phyloP scores from a whole-genome alignment of 2,329 filamentous ascomycete species.

The Aspergillus transmontanensis region DNA sequence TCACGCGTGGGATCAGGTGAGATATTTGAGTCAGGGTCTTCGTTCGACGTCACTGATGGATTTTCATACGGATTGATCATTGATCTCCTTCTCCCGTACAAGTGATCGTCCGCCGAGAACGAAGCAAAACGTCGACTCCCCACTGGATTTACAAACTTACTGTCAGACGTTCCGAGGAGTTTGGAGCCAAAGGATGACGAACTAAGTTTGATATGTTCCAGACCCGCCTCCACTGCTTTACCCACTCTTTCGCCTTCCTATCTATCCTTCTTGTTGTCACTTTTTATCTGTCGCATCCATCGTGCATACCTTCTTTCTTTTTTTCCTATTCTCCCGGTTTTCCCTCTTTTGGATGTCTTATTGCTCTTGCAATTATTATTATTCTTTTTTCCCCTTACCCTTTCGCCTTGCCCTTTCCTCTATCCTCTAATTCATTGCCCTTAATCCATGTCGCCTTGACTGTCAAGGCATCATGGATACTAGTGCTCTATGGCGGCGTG shows the following conservation, averaged over 20 bases:
- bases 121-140: no score
- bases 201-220: conserved; percentile 12
- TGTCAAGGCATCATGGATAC: conserved; percentile 28
- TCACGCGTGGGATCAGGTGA: neutral
- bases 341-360: neutral
- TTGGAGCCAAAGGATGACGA: neutral
- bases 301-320: conserved; percentile 4
- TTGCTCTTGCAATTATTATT: neutral
- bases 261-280: neutral
- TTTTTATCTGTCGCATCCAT: conserved; percentile 10
- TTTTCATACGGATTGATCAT: neutral
- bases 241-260: conserved; percentile 3
- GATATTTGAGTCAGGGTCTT: neutral
- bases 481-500: conserved; percentile 27
- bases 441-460: conserved; percentile 20
- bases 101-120: conserved; percentile 3
- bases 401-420: conserved; percentile 6
- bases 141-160: neutral
- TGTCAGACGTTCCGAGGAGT: neutral
- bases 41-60: neutral
- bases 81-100: neutral
- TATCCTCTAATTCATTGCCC: conserved; percentile 4
- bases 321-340: neutral
- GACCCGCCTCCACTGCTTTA: conserved; percentile 14
- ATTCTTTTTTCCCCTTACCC: neutral